Evolutionary conservation across 139 green algal species (phyloP), one percentile per base, ranked within the genome.

Genomic region (Edaphochlamys debaryana): DNA sequence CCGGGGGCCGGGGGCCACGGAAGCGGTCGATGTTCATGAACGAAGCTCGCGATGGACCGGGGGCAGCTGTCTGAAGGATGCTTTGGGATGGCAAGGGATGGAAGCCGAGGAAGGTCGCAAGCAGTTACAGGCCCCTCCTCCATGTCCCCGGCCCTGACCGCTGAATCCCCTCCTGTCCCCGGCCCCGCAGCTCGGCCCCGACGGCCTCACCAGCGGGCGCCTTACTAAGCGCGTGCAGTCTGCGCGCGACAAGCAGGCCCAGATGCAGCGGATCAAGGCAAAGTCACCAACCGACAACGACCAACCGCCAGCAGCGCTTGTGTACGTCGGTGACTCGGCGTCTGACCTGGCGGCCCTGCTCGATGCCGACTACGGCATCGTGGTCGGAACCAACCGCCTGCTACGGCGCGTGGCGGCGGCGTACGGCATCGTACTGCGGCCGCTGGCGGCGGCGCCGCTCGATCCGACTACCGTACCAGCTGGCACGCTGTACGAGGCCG

Each of bases 281-380:
- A n/a, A n/a, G n/a, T n/a, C n/a, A n/a, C n/a, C n/a, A n/a, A n/a
- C n/a, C n/a, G n/a, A n/a, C n/a, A n/a, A n/a, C n/a, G n/a, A n/a
- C n/a, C n/a, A n/a, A n/a, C n/a, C n/a, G n/a, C 22, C 45, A 50
- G 20, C 48, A 22, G 50, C 54, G 50, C 30, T 71, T 9, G 83
- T 92, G 79, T 94, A 91, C 68, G 82, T 94, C 23, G 91, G 91
- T 13, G 91, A 94, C 79, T 93, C 91, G 1, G 29, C 58, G 2
- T 82, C 85, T 30, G 91, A 94, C 79, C 77, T 94, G 41, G 69
- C 62, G 34, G 77, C 91, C 15, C 66, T 94, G 70, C 79, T 94
- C 27, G 23, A 85, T 52, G 93, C 94, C 19, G 92, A 96, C 69
- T 79, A 93, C 20, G 95, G 94, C 52, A 93, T 98, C 58, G 76